Base-by-base conservation (phyloP, 1,284 basidiomycete genomes). In the Boletellus deceptivus region DNA sequence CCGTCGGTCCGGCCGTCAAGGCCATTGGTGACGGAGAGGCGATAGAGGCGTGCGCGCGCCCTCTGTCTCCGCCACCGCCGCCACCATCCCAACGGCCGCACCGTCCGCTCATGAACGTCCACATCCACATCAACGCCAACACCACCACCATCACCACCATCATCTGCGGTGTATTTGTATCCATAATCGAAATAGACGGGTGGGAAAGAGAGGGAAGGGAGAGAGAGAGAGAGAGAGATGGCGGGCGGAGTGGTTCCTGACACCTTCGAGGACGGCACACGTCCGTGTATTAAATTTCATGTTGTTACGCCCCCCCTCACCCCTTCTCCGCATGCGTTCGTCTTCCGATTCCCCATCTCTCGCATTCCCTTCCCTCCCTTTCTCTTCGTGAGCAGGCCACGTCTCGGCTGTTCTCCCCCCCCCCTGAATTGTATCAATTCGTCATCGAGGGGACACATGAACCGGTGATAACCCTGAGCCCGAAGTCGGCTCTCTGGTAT, bases 1-100 rank as follows among this genome's bases (percentile, higher is more conserved):
- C 16, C 63, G 53, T 48, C 65, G 63, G 45, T 3, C 48, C 3
- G 52, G 54, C 4, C 56, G 51, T 33, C 49, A 35, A 3, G 39
- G 29, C 3, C 34, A 34, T 1, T 55, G 55, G 53, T 67, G 52
- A 60, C 1, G 8, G 13, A 6, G 11, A 24, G 36, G 49, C 46
- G 45, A n/a, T 33, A 22, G 43, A 4, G 17, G 24, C 5, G n/a
- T 27, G 33, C 11, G 33, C 11, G 1, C 43, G 11, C 13, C 42
- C 42, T 27, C 41, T 27, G 45, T 50, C 52, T 39, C 41, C 50
- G 36, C 48, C 59, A 14, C 49, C 44, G 14, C 24, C 48, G 16
- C 33, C 33, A 22, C 35, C 43, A 35, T 24, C 43, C 25, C 25
- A 25, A 25, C 25, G 25, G 25, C 25, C 25, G 25, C 25, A 25